Conservation (phyloP, 148 eudicot species). For the Chenopodium berlandieri region DNA sequence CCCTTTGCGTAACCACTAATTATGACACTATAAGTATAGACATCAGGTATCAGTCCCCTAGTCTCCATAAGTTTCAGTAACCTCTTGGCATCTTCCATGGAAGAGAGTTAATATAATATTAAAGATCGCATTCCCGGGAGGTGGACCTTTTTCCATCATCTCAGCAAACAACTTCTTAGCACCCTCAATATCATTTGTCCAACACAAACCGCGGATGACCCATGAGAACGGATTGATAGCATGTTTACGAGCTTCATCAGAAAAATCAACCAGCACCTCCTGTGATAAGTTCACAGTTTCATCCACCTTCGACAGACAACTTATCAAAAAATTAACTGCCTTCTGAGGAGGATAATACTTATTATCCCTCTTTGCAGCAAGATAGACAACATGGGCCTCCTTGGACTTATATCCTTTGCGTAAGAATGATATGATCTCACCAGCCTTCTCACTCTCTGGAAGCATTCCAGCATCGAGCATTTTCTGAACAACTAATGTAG, state of each 20-base stretch:
- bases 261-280: slow-evolving; percentile 55
- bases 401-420: slow-evolving; percentile 55
- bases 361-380: slow-evolving; percentile 51
- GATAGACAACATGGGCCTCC: slow-evolving; percentile 67
- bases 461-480: slow-evolving; percentile 56
- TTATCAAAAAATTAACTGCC: slow-evolving; percentile 51
- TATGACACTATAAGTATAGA: slow-evolving; percentile 68
- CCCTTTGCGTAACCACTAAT: slow-evolving; percentile 77
- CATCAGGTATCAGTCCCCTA: slow-evolving; percentile 87
- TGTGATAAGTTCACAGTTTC: slow-evolving; percentile 38
- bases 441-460: slow-evolving; percentile 61
- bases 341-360: slow-evolving; percentile 42
- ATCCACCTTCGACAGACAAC: slow-evolving; percentile 49
- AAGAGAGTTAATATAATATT: slow-evolving; percentile 47
- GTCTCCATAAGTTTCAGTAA: slow-evolving; percentile 58
- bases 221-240: slow-evolving; percentile 55
- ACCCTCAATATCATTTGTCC: slow-evolving; percentile 52
- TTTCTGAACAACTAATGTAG: slow-evolving; percentile 53
- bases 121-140: slow-evolving; percentile 80
- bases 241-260: slow-evolving; percentile 46
- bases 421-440: slow-evolving; percentile 51
- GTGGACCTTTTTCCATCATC: slow-evolving; percentile 84
- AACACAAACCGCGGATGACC: slow-evolving; percentile 66
- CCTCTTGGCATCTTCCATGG: slow-evolving; percentile 59
- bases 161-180: slow-evolving; percentile 57